These are phyloP conservation scores for Schizosaccharomyces osmophilus DNA, from an alignment of 805 yeast species.

Conservation along the genomic window DNA sequence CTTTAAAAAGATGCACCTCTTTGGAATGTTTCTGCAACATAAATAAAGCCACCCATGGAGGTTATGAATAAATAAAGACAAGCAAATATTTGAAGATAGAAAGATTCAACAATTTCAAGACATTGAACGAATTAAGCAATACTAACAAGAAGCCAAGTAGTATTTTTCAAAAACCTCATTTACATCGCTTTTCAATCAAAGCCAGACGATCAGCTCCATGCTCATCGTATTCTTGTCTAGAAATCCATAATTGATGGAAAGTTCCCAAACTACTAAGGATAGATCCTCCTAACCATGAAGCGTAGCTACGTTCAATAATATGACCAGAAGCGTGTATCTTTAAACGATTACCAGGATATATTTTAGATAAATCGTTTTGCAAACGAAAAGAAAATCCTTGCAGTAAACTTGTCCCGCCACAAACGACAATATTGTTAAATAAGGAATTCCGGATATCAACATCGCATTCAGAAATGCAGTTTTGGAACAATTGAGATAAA, in stretches of 20 bases:
- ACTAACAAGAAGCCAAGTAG: not conserved
- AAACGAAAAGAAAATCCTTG: conserved; percentile 33
- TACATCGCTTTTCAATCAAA: conserved; percentile 17
- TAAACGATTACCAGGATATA: conserved; percentile 27
- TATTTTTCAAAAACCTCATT: conserved; percentile 6
- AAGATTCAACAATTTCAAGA: too few species aligned
- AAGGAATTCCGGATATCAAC: conserved; percentile 17
- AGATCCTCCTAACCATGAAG: conserved; percentile 53
- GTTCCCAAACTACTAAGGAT: conserved; percentile 39
- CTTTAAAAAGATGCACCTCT: too few species aligned
- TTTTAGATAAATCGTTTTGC: conserved; percentile 28
- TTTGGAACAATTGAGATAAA: conserved; percentile 17
- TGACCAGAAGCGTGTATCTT: conserved; percentile 20
- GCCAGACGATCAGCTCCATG: conserved; percentile 19
- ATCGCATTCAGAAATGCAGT: conserved; percentile 23
- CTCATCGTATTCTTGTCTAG: conserved; percentile 41
- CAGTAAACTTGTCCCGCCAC: conserved; percentile 34
- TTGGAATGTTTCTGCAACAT: too few species aligned
- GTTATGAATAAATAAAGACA: too few species aligned
- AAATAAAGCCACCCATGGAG: too few species aligned
- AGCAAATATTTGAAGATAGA: too few species aligned
- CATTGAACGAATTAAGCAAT: too few species aligned
- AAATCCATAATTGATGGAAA: conserved; percentile 30
- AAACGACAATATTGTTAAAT: conserved; percentile 27
- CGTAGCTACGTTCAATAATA: conserved; percentile 28